Percentiles rank a stretch among this genome's conserved stretches.
Evolutionary conservation across 1,139 yeast genomes (phyloP).

Genomic region (Pichia sp.): DNA sequence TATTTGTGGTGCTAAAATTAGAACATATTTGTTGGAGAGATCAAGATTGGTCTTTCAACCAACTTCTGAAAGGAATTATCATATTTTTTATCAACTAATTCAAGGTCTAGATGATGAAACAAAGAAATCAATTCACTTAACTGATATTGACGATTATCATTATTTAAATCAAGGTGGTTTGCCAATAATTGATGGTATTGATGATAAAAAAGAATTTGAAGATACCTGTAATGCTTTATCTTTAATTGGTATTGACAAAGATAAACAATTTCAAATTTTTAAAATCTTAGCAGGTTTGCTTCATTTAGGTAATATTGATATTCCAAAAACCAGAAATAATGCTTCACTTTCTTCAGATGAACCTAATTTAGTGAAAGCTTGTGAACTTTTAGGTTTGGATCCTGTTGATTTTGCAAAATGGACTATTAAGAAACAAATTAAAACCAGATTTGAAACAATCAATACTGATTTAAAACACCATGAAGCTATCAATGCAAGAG

Average conservation of each 20-base stretch:
- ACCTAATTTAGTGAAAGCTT: conserved; percentile 74
- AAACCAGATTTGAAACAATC: conserved; percentile 89
- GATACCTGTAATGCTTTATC: conserved; percentile 70
- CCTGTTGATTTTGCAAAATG: conserved; percentile 74
- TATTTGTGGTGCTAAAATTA: conserved; percentile 88
- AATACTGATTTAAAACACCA: conserved; percentile 74
- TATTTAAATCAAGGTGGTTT: conserved; percentile 91
- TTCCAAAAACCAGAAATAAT: conserved; percentile 79
- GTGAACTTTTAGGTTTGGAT: conserved; percentile 80
- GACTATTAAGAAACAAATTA: conserved; percentile 89
- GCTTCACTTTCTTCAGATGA: conserved; percentile 82
- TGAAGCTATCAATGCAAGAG: conserved; percentile 89
- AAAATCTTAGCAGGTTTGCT: conserved; percentile 80
- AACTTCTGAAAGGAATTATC: conserved; percentile 80
- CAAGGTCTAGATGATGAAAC: conserved; percentile 65
- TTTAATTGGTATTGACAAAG: conserved; percentile 64
- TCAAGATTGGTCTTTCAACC: conserved; percentile 95
- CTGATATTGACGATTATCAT: conserved; percentile 59
- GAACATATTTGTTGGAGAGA: conserved; percentile 88
- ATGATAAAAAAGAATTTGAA: conserved; percentile 71
- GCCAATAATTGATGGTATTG: conserved; percentile 65
- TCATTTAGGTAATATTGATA: conserved; percentile 89
- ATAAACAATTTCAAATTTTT: conserved; percentile 64
- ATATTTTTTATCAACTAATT: conserved; percentile 86
- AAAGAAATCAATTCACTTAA: conserved; percentile 53